Evolutionary conservation across 2,329 filamentous ascomycete genomes (phyloP).

Genomic region (Fusarium papillatum): DNA sequence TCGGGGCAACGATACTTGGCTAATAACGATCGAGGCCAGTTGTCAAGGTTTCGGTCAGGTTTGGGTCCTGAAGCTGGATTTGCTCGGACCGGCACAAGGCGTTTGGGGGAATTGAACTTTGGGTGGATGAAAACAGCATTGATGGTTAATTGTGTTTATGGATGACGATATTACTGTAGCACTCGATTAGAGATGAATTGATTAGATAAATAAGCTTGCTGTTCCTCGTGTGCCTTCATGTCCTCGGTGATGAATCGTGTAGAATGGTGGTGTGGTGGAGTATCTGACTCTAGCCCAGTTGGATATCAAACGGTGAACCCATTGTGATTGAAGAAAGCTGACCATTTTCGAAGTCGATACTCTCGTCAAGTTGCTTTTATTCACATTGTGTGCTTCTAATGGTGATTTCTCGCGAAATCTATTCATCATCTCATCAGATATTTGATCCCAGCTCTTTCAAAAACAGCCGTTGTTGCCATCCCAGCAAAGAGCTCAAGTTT

Average conservation of each 20-base stretch:
- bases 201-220: slow-evolving; percentile 22
- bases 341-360: too few species aligned
- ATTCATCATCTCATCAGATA: background rate
- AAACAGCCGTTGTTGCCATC: background rate
- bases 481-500: background rate
- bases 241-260: background rate
- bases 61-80: slow-evolving; percentile 39
- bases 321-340: too few species aligned
- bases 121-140: slow-evolving; percentile 43
- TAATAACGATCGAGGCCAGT: slow-evolving; percentile 16
- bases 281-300: background rate
- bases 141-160: slow-evolving; percentile 39
- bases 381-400: background rate
- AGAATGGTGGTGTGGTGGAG: background rate
- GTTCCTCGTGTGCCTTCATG: background rate
- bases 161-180: slow-evolving; percentile 43
- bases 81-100: slow-evolving; percentile 31
- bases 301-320: too few species aligned
- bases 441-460: background rate
- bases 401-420: background rate
- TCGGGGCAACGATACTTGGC: slow-evolving; percentile 36
- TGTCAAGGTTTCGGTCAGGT: slow-evolving; percentile 24
- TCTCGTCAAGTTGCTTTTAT: too few species aligned
- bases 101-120: slow-evolving; percentile 36
- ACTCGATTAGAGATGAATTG: slow-evolving; percentile 39